Conservation (phyloP, 1,139 yeast species). For the Saccharomyces hybrid region DNA sequence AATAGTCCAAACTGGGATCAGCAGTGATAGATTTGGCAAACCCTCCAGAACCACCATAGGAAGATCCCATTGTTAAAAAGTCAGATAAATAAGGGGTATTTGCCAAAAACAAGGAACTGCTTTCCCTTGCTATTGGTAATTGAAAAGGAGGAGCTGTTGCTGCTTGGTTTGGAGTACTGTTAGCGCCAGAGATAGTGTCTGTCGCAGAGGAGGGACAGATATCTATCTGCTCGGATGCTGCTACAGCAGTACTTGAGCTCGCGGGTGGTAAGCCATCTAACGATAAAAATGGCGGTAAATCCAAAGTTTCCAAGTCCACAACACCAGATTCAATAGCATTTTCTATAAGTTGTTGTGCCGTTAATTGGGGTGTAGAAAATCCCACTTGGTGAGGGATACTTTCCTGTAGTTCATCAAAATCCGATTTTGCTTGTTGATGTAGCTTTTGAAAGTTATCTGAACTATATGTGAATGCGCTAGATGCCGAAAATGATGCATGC, state of each 20-base stretch:
- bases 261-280: neutral
- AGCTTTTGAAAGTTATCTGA: constrained; percentile 4
- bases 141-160: constrained; percentile 7
- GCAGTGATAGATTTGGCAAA: constrained; percentile 13
- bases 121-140: constrained; percentile 3
- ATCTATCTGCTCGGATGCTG: neutral
- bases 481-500: constrained; percentile 79
- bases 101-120: neutral
- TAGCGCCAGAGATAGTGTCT: neutral
- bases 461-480: constrained; percentile 63
- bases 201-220: constrained; percentile 2
- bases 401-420: constrained; percentile 7
- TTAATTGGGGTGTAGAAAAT: constrained; percentile 71
- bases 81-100: constrained; percentile 13
- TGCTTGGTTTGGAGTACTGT: neutral
- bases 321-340: constrained; percentile 26
- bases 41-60: constrained; percentile 28
- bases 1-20: constrained; percentile 20
- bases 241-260: neutral
- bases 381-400: constrained; percentile 52
- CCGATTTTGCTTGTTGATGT: constrained; percentile 10
- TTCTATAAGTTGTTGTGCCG: constrained; percentile 34
- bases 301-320: constrained; percentile 4
- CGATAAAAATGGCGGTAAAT: constrained; percentile 3
- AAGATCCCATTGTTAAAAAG: constrained; percentile 29